Conservation (phyloP, 2,329 filamentous ascomycete species). For the Cytospora leucostoma region DNA sequence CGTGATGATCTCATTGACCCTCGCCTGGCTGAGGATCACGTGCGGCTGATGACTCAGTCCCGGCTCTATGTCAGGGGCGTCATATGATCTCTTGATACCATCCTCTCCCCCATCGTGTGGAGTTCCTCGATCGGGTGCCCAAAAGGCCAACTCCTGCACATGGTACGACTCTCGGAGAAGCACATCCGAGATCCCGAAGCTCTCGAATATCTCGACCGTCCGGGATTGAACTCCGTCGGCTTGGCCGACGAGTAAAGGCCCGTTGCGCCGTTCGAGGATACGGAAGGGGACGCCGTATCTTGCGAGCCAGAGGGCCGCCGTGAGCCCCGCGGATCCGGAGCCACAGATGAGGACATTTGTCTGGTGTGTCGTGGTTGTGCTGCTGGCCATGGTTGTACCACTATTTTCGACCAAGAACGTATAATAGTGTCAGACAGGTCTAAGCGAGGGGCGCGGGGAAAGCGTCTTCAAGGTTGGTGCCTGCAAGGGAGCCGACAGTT, state of each 20-base stretch:
- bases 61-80: constrained; percentile 55
- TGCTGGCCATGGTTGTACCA: too few species aligned
- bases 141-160: constrained; percentile 59
- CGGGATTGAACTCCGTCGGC: constrained; percentile 65
- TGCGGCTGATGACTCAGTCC: constrained; percentile 56
- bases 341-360: constrained; percentile 62
- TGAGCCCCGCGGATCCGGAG: constrained; percentile 63
- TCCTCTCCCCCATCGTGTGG: not conserved
- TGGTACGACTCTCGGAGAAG: constrained; percentile 60
- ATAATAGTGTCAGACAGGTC: too few species aligned
- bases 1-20: constrained; percentile 57
- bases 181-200: constrained; percentile 55
- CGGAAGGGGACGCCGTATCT: constrained; percentile 56
- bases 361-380: not conserved
- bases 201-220: constrained; percentile 64
- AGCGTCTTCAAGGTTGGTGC: too few species aligned
- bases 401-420: too few species aligned
- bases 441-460: too few species aligned
- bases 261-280: constrained; percentile 58
- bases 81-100: constrained; percentile 48
- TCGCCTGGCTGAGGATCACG: constrained; percentile 58
- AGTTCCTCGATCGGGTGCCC: constrained; percentile 41
- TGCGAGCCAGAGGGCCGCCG: constrained; percentile 62
- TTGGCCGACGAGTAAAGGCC: constrained; percentile 59
- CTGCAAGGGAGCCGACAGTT: too few species aligned